Conservation (phyloP, 768 basidiomycete species). For the Lactifluus volemus region DNA sequence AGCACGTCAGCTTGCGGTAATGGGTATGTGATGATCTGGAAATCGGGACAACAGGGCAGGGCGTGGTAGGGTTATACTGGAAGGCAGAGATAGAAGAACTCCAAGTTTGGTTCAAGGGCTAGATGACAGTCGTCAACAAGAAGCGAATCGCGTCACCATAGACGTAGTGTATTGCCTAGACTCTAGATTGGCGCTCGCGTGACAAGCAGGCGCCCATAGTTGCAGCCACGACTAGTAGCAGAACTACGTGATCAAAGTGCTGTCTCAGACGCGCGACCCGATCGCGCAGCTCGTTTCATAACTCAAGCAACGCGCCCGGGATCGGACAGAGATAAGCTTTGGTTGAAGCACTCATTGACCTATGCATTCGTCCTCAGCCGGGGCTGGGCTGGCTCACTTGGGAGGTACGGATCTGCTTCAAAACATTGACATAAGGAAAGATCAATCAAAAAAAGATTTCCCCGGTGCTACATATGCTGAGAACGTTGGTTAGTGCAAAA, state of each 20-base stretch:
- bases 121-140: too few species aligned
- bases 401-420: not conserved
- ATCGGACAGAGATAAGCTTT: not conserved
- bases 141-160: too few species aligned
- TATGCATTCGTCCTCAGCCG: not conserved
- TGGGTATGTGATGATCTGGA: not conserved
- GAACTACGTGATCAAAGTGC: too few species aligned
- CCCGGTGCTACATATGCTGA: conserved; percentile 5
- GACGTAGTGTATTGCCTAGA: too few species aligned
- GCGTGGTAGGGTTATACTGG: not conserved
- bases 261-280: too few species aligned
- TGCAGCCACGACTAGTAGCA: too few species aligned
- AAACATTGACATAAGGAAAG: not conserved
- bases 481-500: not conserved
- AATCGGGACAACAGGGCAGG: not conserved
- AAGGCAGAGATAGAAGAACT: too few species aligned
- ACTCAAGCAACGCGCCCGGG: not conserved
- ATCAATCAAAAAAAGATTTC: not conserved
- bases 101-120: too few species aligned
- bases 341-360: not conserved
- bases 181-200: too few species aligned
- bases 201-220: not conserved
- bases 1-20: not conserved
- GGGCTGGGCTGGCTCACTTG: too few species aligned
- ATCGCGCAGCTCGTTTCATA: not conserved